A percentile compares a stretch with the other conserved stretches of the same genome.
phyloP scores from a whole-genome alignment of 1,139 yeast genomes.

The Suhomyces anneliseae region DNA sequence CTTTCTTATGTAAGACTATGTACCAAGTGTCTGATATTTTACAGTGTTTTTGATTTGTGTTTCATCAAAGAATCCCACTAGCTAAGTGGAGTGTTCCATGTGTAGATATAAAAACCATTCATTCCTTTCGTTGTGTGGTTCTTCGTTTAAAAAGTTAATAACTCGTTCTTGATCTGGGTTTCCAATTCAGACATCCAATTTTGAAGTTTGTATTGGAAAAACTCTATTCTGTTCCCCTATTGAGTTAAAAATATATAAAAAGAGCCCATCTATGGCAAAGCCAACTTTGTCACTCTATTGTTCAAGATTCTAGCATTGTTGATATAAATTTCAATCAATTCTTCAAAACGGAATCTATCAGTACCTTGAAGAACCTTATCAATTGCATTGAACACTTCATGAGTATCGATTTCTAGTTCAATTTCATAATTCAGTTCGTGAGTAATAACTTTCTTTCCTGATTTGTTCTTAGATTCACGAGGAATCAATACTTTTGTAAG shows the following conservation, averaged over 20 bases:
- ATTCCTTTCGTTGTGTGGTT: too few relatives aligned
- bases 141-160: too few relatives aligned
- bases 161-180: too few relatives aligned
- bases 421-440: constrained; percentile 53
- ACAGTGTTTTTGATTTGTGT: too few relatives aligned
- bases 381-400: constrained; percentile 62
- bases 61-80: too few relatives aligned
- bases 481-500: constrained; percentile 61
- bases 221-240: too few relatives aligned
- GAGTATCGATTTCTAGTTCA: constrained; percentile 72
- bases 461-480: constrained; percentile 43
- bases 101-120: too few relatives aligned
- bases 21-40: too few relatives aligned
- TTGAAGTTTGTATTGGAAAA: too few relatives aligned
- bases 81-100: too few relatives aligned
- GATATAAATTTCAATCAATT: constrained; percentile 66
- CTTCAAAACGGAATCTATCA: constrained; percentile 66
- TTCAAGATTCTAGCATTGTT: constrained; percentile 64
- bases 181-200: not conserved
- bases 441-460: constrained; percentile 39
- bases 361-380: constrained; percentile 48
- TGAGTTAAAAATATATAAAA: not conserved
- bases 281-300: constrained; percentile 46
- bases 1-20: too few relatives aligned
- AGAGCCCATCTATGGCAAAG: constrained; percentile 15